Evolutionary conservation across 306 rosid species (phyloP).

Genomic region (Gleditsia sinensis): DNA sequence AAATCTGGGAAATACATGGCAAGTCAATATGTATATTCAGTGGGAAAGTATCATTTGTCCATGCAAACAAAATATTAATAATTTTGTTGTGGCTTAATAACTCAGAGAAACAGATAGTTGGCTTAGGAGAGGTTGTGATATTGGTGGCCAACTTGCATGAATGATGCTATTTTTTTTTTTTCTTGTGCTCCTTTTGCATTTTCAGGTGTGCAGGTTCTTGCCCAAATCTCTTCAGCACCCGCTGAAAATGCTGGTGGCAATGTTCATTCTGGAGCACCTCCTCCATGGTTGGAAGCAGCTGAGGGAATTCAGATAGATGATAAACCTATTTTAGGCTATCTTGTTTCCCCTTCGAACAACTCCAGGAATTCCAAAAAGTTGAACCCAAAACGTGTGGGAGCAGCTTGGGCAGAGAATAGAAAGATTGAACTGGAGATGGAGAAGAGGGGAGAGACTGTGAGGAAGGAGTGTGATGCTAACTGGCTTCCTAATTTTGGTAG

Average conservation of each 20-base stretch:
- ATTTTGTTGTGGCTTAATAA: conserved; percentile 10
- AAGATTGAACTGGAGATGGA: conserved; percentile 89
- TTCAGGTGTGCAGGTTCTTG: conserved; percentile 61
- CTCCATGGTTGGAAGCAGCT: conserved; percentile 78
- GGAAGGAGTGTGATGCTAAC: conserved; percentile 55
- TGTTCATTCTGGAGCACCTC: conserved; percentile 76
- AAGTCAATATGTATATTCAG: conserved; percentile 6
- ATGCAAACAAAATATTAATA: neutral
- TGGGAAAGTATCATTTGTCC: neutral
- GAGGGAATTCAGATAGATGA: conserved; percentile 52
- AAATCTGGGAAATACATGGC: conserved; percentile 19
- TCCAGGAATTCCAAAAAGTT: conserved; percentile 64
- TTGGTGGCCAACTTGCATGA: conserved; percentile 12
- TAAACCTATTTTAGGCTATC: conserved; percentile 42
- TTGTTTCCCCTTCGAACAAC: conserved; percentile 43
- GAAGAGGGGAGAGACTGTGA: conserved; percentile 78
- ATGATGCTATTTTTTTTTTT: conserved; percentile 27
- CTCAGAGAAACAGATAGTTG: conserved; percentile 6
- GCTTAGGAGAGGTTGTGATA: conserved; percentile 14
- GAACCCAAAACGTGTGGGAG: conserved; percentile 88
- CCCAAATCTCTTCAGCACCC: conserved; percentile 42
- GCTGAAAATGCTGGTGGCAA: conserved; percentile 54
- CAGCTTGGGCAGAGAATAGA: conserved; percentile 97
- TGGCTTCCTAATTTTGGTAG: conserved; percentile 98
- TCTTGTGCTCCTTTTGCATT: conserved; percentile 36